These are phyloP conservation scores for Trichomonas tenax DNA, from an alignment of 208 protist species.

Conservation along the genomic window DNA sequence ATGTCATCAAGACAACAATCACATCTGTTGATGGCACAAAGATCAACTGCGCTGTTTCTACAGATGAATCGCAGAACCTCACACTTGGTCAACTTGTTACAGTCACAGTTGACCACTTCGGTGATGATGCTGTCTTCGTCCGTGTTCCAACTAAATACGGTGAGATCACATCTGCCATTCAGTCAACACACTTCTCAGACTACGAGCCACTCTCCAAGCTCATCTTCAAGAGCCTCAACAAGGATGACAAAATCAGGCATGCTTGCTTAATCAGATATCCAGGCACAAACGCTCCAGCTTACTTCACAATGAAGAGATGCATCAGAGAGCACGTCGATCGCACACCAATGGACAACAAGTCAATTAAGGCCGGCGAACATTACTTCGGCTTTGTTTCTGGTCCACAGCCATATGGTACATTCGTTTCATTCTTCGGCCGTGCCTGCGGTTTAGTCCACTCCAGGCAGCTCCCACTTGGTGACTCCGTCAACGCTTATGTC, in stretches of 20 bases:
- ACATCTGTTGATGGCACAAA: neutral
- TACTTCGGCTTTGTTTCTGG: slow-evolving; percentile 1
- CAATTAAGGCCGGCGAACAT: neutral
- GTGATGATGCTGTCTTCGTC: neutral
- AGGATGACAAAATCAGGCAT: neutral
- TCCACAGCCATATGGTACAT: neutral
- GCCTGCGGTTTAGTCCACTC: neutral
- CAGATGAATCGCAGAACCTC: neutral
- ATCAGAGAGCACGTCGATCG: neutral
- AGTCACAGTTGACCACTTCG: neutral
- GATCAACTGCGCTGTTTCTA: neutral
- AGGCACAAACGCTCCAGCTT: neutral
- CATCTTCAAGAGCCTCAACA: neutral
- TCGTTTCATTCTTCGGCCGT: neutral
- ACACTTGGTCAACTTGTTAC: neutral
- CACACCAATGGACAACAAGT: neutral
- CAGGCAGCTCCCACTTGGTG: neutral
- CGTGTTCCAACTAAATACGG: neutral
- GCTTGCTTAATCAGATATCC: neutral
- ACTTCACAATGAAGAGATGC: neutral
- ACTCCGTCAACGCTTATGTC: neutral
- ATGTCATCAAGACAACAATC: neutral
- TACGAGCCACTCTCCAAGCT: neutral
- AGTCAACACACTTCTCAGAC: neutral
- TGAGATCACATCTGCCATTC: neutral